Evolutionary conservation across 768 basidiomycete genomes (phyloP).

Genomic region (Collybiopsis luxurians): DNA sequence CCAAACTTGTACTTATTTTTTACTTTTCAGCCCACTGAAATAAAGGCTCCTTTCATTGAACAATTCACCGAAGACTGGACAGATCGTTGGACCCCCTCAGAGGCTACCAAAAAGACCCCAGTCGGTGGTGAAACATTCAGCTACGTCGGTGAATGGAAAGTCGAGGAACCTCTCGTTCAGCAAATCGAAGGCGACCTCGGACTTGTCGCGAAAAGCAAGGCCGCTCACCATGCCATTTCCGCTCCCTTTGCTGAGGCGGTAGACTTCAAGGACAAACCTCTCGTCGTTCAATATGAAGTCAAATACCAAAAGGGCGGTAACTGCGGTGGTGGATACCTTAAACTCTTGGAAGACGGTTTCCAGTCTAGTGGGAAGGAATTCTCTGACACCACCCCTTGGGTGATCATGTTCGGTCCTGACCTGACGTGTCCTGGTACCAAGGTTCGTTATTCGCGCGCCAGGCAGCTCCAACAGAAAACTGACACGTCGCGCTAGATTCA

Average conservation of each 20-base stretch:
- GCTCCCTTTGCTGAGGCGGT: slow-evolving; percentile 79
- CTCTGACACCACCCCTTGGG: slow-evolving; percentile 91
- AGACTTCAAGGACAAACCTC: slow-evolving; percentile 78
- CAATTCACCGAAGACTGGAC: slow-evolving; percentile 94
- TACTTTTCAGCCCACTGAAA: slow-evolving; percentile 56
- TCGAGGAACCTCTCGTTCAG: slow-evolving; percentile 80
- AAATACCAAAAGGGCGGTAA: slow-evolving; percentile 99
- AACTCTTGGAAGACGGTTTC: slow-evolving; percentile 92
- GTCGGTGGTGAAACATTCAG: slow-evolving; percentile 95
- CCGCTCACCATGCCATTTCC: slow-evolving; percentile 98
- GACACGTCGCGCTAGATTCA: slow-evolving; percentile 59
- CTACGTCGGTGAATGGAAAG: slow-evolving; percentile 96
- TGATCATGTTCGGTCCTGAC: slow-evolving; percentile 98
- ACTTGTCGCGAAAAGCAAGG: slow-evolving; percentile 94
- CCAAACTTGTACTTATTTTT: slow-evolving; percentile 11
- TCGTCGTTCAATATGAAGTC: slow-evolving; percentile 98
- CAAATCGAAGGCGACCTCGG: slow-evolving; percentile 85
- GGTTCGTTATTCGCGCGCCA: slow-evolving; percentile 38
- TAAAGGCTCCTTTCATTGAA: slow-evolving; percentile 91
- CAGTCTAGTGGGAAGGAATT: slow-evolving; percentile 93
- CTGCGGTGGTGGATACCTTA: slow-evolving; percentile 98
- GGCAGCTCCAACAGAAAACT: neutral
- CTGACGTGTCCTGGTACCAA: slow-evolving; percentile 90
- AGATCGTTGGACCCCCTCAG: slow-evolving; percentile 92
- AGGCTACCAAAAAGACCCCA: slow-evolving; percentile 97